Percentiles rank a stretch among this genome's conserved stretches.
Conservation (phyloP, 129 eudicot species). For the Heracleum sosnowskyi region DNA sequence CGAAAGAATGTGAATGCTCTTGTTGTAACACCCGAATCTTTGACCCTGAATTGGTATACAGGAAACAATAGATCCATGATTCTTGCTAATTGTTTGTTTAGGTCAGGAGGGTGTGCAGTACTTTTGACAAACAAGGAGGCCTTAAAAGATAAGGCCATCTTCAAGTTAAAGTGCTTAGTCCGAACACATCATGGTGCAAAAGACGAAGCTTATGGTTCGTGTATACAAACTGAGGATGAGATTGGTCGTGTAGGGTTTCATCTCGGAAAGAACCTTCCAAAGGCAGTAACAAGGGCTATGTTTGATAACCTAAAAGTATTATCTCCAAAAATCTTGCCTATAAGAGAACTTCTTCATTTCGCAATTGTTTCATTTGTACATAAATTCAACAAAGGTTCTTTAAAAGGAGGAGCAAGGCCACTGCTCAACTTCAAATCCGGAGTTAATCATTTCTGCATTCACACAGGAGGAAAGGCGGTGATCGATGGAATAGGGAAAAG, state of each 20-base stretch:
- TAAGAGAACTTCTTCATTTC: background rate
- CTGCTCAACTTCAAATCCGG: background rate
- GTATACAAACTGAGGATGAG: background rate
- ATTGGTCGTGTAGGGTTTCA: background rate
- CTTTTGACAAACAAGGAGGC: background rate
- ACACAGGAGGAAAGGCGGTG: slow-evolving; percentile 3
- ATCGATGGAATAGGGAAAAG: slow-evolving; percentile 2
- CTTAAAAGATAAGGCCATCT: background rate
- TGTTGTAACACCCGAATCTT: background rate
- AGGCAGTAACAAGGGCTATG: background rate
- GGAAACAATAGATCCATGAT: background rate
- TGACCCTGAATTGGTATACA: background rate
- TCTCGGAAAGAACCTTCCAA: background rate
- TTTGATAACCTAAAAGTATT: background rate
- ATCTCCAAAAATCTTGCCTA: background rate
- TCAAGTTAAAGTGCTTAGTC: background rate
- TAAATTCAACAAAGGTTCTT: background rate
- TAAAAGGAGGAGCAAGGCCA: background rate
- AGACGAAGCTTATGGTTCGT: background rate
- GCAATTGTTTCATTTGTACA: background rate
- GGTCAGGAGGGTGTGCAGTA: background rate
- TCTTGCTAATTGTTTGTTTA: background rate
- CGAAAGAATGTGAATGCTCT: background rate
- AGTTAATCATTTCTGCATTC: slow-evolving; percentile 1
- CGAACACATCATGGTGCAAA: background rate